Conservation (phyloP, 441 rosid species). For the Populus hybrid region DNA sequence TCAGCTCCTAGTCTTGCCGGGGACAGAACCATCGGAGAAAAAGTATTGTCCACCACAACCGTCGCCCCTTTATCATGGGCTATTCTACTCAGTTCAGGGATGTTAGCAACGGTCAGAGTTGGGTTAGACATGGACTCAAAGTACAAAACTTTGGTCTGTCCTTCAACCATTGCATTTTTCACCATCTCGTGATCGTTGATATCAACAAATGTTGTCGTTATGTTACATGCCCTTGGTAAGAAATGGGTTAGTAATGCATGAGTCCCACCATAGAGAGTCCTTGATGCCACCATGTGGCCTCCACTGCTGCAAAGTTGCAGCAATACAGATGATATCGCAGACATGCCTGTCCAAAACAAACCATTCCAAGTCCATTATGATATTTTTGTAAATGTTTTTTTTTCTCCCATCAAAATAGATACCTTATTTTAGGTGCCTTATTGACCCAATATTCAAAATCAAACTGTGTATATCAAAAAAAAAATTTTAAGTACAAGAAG, state of each 20-base stretch:
- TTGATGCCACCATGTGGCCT: constrained; percentile 86
- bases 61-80: constrained; percentile 74
- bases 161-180: constrained; percentile 51
- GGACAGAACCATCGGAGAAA: constrained; percentile 82
- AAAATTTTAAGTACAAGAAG: too few relatives aligned
- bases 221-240: constrained; percentile 71
- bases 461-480: neutral
- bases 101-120: constrained; percentile 66
- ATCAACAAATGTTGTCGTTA: constrained; percentile 79
- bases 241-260: constrained; percentile 86
- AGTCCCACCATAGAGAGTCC: constrained; percentile 78
- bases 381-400: neutral
- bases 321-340: constrained; percentile 85
- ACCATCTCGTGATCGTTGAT: constrained; percentile 53
- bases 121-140: constrained; percentile 89
- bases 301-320: constrained; percentile 92
- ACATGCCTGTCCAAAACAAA: constrained; percentile 54
- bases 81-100: constrained; percentile 69
- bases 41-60: constrained; percentile 88
- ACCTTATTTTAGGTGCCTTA: neutral
- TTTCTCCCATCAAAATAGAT: too few relatives aligned
- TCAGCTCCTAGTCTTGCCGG: constrained; percentile 92
- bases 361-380: neutral
- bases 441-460: neutral
- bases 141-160: constrained; percentile 69